Evolutionary conservation across 306 rosid genomes (phyloP).

Genomic region (Acacia melanoxylon): DNA sequence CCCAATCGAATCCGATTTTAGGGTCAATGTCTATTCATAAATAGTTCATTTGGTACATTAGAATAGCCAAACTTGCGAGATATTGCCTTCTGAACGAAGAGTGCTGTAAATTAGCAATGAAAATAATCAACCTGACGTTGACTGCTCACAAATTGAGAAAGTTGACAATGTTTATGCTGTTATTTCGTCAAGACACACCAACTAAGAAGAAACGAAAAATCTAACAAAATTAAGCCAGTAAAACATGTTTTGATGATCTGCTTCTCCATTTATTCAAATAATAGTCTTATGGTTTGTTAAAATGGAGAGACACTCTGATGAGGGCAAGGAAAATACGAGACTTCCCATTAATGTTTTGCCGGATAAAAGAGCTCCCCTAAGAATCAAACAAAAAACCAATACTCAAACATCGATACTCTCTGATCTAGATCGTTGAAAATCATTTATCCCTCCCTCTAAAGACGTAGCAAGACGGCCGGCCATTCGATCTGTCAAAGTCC

Average conservation of each 20-base stretch:
- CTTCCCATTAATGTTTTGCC: neutral
- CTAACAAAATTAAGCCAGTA: neutral
- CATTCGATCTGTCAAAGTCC: constrained; percentile 46
- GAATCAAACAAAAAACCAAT: neutral
- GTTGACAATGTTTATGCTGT: neutral
- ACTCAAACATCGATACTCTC: constrained; percentile 19
- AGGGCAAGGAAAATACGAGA: neutral
- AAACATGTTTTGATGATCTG: neutral
- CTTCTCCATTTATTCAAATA: neutral
- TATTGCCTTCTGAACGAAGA: neutral
- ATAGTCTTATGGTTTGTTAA: neutral
- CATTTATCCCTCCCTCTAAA: constrained; percentile 34
- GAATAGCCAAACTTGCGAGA: neutral
- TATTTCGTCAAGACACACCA: constrained; percentile 17
- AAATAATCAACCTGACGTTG: neutral
- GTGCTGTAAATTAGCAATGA: neutral
- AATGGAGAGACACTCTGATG: neutral
- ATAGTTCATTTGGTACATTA: neutral
- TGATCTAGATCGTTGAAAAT: constrained; percentile 40
- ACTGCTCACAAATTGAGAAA: neutral
- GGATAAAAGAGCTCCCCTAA: neutral
- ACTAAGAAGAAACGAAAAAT: neutral
- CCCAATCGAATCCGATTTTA: neutral
- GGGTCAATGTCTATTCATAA: neutral
- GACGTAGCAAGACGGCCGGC: constrained; percentile 41